Base-by-base conservation (phyloP, 2,329 filamentous ascomycete species). In the Emmonsia crescens region DNA sequence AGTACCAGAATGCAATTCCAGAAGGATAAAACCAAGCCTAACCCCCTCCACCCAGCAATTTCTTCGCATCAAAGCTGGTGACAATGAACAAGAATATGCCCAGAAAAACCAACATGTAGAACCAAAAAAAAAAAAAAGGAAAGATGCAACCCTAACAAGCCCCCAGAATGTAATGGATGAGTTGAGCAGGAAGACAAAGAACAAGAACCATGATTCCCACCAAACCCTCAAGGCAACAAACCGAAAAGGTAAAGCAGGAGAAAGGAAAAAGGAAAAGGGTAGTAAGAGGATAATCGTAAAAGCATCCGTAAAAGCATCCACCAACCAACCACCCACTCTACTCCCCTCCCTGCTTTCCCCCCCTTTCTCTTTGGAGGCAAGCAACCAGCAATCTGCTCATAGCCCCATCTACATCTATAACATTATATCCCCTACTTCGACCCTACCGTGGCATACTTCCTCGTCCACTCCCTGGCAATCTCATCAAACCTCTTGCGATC, bases 391-490 rank as follows among this genome's bases (percentile, higher is more conserved):
- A 52, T 33, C 14, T 52, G 33, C 0, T 4, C 29, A 33, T 16
- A 31, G 9, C 29, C 33, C 52, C 29, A 12, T 16, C 29, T 14
- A 21, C 44, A n/a, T 29, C 29, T 29, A 49, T 59, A 36, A 36
- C 12, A 19, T 33, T 52, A 4, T 31, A 36, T 21, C 33, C 29
- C 19, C 27, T n/a, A 52, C 4, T 55, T 33, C 3, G 21, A n/a
- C 60, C 44, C 59, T 61, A 64, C 75, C 66, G 70, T 82, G 12
- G 91, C 91, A 74, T 91, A 91, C 68, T 85, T 83, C 68, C 82
- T 80, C 54, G 89, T 87, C 80, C 90, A 91, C n/a, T 82, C 78
- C 74, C 81, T 83, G 8, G 87, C 92, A 58, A 83, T 86, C 80
- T 88, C 88, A 62, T 92, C 86, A 71, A 89, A 96, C 66, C 81